These are phyloP conservation scores for Hyphopichia pseudoburtonii DNA, from an alignment of 1,139 yeast genomes.

Conservation along the genomic window DNA sequence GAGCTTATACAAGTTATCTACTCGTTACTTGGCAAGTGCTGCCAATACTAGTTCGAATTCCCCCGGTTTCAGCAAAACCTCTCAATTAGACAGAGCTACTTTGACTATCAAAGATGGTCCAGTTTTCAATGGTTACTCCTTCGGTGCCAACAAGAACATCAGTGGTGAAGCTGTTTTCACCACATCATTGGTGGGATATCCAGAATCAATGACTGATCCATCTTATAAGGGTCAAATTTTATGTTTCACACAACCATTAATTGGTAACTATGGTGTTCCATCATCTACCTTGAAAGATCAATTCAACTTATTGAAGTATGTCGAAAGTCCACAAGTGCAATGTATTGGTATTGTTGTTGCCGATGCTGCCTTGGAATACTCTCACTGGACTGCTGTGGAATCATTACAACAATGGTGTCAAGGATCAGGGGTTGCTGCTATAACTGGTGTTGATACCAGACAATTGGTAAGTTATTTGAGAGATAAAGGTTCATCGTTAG, in stretches of 20 bases:
- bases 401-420: constrained; percentile 94
- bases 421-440: constrained; percentile 94
- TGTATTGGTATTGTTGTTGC: constrained; percentile 96
- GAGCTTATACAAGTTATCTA: constrained; percentile 1
- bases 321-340: constrained; percentile 89
- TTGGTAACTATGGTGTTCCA: constrained; percentile 98
- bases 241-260: constrained; percentile 94
- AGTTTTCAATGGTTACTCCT: constrained; percentile 86
- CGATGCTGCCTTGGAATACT: constrained; percentile 90
- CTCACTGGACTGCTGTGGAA: constrained; percentile 99
- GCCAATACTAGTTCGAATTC: no score
- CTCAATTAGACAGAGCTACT: constrained; percentile 75
- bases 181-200: constrained; percentile 95
- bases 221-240: constrained; percentile 94
- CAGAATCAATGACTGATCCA: constrained; percentile 98
- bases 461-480: constrained; percentile 88
- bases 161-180: constrained; percentile 98
- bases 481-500: constrained; percentile 93
- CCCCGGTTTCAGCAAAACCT: constrained; percentile 30
- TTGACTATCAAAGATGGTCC: constrained; percentile 93
- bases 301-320: constrained; percentile 79
- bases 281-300: constrained; percentile 77
- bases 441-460: constrained; percentile 96
- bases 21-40: constrained; percentile 42
- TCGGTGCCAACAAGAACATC: constrained; percentile 88